phyloP scores from a whole-genome alignment of 805 yeast species.

The Starmerella bombi region DNA sequence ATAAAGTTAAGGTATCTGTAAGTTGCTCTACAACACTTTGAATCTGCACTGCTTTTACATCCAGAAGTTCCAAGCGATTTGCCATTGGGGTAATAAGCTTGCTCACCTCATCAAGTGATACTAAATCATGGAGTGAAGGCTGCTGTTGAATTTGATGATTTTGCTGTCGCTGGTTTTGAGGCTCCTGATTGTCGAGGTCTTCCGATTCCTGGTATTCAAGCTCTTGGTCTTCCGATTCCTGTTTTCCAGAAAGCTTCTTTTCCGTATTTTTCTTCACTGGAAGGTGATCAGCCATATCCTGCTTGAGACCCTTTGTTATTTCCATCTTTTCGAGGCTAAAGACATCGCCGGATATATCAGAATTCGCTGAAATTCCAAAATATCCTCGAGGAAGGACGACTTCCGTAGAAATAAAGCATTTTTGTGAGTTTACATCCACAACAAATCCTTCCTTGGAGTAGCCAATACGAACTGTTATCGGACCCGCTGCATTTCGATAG shows the following conservation, averaged over 20 bases:
- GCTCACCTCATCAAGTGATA: conserved; percentile 1
- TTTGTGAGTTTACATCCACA: conserved; percentile 30
- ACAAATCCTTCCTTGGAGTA: conserved; percentile 25
- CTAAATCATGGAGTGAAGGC: background rate
- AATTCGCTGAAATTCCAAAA: conserved; percentile 28
- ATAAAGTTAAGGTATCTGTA: conserved; percentile 9
- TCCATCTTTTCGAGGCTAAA: conserved; percentile 12
- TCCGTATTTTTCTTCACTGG: conserved; percentile 1
- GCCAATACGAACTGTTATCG: conserved; percentile 24
- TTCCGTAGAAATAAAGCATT: conserved; percentile 27
- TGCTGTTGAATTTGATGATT: no score
- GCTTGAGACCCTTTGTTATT: conserved; percentile 12
- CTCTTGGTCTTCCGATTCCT: no score
- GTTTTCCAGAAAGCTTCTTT: background rate
- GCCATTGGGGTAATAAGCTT: conserved; percentile 2
- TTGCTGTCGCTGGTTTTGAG: no score
- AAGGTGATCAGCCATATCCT: conserved; percentile 13
- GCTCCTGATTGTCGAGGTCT: background rate
- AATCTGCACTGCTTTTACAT: conserved; percentile 6
- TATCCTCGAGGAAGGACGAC: conserved; percentile 26
- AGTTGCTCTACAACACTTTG: conserved; percentile 14
- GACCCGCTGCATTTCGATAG: conserved; percentile 26
- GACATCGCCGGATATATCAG: conserved; percentile 16
- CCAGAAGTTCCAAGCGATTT: conserved; percentile 6
- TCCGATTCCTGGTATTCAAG: background rate